A percentile compares a stretch with the other conserved stretches of the same genome.
Evolutionary conservation across 331 rosid genomes (phyloP).

Genomic region (Cydonia oblonga): DNA sequence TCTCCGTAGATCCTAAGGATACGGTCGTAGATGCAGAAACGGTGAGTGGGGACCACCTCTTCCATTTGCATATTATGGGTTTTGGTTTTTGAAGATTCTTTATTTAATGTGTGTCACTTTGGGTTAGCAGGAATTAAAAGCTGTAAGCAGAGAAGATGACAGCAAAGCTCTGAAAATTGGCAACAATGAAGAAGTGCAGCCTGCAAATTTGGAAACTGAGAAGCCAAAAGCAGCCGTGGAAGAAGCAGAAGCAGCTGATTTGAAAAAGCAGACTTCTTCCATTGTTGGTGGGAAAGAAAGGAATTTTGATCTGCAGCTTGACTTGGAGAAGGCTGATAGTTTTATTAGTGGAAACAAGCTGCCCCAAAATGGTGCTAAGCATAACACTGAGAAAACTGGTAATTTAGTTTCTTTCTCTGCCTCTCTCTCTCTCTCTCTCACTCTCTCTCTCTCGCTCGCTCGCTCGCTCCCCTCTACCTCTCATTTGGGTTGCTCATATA

Average conservation of each 20-base stretch:
- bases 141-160: constrained; percentile 43
- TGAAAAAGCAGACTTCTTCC: constrained; percentile 18
- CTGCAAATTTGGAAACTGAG: constrained; percentile 34
- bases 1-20: constrained; percentile 39
- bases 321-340: constrained; percentile 61
- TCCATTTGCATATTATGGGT: constrained; percentile 3
- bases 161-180: constrained; percentile 27
- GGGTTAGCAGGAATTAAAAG: constrained; percentile 52
- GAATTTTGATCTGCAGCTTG: constrained; percentile 51
- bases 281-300: constrained; percentile 34
- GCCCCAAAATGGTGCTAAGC: constrained; percentile 37
- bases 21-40: constrained; percentile 45
- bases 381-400: constrained; percentile 52
- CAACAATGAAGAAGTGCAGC: constrained; percentile 29
- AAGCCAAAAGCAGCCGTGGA: constrained; percentile 30
- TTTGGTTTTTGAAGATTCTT: neutral
- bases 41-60: constrained; percentile 47
- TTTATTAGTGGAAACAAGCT: constrained; percentile 36
- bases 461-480: neutral
- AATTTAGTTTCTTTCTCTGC: neutral
- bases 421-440: too few relatives aligned
- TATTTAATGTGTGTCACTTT: neutral
- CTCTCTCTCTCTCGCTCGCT: too few relatives aligned
- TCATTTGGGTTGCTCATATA: constrained; percentile 10
- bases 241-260: constrained; percentile 29